Evolutionary conservation across 2,329 filamentous ascomycete genomes (phyloP).

Genomic region (Metarhizium humberi): DNA sequence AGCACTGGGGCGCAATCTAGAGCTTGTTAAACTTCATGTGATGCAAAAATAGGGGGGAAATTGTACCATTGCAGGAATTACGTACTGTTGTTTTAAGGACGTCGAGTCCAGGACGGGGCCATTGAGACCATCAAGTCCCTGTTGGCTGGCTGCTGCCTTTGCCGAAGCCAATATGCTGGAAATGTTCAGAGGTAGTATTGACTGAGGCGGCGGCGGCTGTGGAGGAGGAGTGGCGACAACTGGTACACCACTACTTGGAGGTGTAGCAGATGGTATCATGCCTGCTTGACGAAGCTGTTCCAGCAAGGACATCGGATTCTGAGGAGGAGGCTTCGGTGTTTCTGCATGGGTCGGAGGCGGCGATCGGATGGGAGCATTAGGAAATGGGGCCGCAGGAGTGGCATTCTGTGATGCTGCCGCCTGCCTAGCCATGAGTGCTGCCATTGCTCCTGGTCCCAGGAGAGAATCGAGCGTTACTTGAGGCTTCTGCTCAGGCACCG

Average conservation of each 20-base stretch:
- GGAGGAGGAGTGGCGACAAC: constrained; percentile 18
- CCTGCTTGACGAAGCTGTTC: constrained; percentile 61
- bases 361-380: constrained; percentile 34
- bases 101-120: constrained; percentile 53
- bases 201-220: constrained; percentile 17
- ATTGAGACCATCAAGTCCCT: constrained; percentile 27
- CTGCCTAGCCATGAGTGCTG: constrained; percentile 47
- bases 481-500: constrained; percentile 21
- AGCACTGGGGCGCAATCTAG: constrained; percentile 64
- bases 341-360: constrained; percentile 36
- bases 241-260: constrained; percentile 25
- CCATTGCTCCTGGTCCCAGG: constrained; percentile 50
- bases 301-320: constrained; percentile 51
- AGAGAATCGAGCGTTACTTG: constrained; percentile 47
- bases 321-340: constrained; percentile 20
- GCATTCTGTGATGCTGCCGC: constrained; percentile 39
- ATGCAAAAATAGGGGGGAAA: too few relatives aligned
- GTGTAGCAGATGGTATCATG: constrained; percentile 42
- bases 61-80: constrained; percentile 5
- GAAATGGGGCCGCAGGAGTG: constrained; percentile 27
- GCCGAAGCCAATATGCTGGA: constrained; percentile 25
- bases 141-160: constrained; percentile 15
- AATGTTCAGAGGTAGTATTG: constrained; percentile 25
- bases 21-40: background rate
- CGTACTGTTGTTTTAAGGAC: constrained; percentile 64